Base-by-base conservation (phyloP, 1,284 basidiomycete genomes). In the Trichosporon sp. region DNA sequence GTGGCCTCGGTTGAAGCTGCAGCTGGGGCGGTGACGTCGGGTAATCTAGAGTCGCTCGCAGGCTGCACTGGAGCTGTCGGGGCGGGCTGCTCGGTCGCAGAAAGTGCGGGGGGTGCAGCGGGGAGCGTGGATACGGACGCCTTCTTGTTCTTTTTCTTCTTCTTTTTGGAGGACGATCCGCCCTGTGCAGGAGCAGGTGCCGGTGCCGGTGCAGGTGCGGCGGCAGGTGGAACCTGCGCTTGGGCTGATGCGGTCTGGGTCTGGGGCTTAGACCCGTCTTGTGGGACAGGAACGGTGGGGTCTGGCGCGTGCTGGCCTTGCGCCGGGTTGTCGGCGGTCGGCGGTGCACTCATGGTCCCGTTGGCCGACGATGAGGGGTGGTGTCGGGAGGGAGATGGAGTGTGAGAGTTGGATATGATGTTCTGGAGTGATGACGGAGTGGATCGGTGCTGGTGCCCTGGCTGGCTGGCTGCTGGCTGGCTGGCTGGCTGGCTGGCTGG, bases 81-180 rank as follows among this genome's bases (percentile, higher is more conserved):
- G 18, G 53, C 12, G 15, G 32, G 32, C 7, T 56, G 34, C 2
- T 31, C 8, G 56, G 29, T 29, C 27, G 58, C 15, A 2, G 56
- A 11, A 12, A 11, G 56, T 11, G 27, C 56, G 32, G 56, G 15
- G 27, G 56, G 27, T 2, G 34, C 51, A 12, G 25, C 23, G 2
- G 64, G 13, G n/a, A 53, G 29, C 3, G 44, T 44, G 5, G 67
- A 65, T 56, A 53, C 64, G 44, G 64, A 51, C 25, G 35, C 35
- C 63, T 68, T 69, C 67, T 71, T 71, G 62, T 70, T 70, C 65
- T 72, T 72, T 69, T 72, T 72, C 68, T 72, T 72, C 67, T 72
- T 72, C 65, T 70, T 70, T 62, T 68, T 72, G n/a, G 62, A 62
- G 15, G 64, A 38, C 29, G 67, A 23, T 11, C 58, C 15, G 31